Evolutionary conservation across 345 rosid species (phyloP).

Genomic region (rapeseed (Brassica napus)): Da-Ae NC_063434.1:15619001-15619500

Average conservation of each 20-base stretch:
- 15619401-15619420: too few species aligned
- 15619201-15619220: constrained; percentile 21
- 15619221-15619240: background rate
- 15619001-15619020: background rate
- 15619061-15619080: background rate
- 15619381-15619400: too few species aligned
- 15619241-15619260: background rate
- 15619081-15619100: background rate
- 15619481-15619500: too few species aligned
- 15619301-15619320: background rate
- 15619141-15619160: background rate
- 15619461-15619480: too few species aligned
- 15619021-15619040: constrained; percentile 9
- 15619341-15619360: too few species aligned
- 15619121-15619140: background rate
- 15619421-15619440: too few species aligned
- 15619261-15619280: background rate
- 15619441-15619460: too few species aligned
- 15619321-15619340: background rate
- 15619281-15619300: background rate
- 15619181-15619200: constrained; percentile 15
- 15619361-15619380: too few species aligned
- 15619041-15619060: background rate
- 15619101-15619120: background rate
- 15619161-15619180: background rate